These are phyloP conservation scores for Astrothelium subdiscretum DNA, from an alignment of 495 filamentous ascomycete genomes.

Conservation along the genomic window DNA sequence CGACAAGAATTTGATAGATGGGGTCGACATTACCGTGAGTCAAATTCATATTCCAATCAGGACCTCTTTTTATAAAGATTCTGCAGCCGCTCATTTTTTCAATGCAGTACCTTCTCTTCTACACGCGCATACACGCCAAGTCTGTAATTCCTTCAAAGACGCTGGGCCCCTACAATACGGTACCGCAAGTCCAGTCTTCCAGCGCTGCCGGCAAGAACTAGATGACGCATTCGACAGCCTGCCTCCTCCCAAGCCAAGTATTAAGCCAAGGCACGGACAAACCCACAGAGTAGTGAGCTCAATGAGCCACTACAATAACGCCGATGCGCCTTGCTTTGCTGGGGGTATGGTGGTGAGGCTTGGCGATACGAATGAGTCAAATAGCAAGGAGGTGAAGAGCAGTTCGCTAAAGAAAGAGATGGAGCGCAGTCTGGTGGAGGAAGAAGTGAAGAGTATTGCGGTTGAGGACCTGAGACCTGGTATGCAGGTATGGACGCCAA, in stretches of 20 bases:
- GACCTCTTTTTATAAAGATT: not conserved
- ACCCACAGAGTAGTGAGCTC: not conserved
- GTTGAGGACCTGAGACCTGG: not conserved
- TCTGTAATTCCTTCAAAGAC: conserved; percentile 10
- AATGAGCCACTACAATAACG: not conserved
- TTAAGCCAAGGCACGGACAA: not conserved
- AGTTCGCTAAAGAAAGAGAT: too few species aligned
- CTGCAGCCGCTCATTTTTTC: not conserved
- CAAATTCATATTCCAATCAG: not conserved
- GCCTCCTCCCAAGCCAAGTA: conserved; percentile 2
- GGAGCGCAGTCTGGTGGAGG: too few species aligned
- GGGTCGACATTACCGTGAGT: conserved; percentile 4
- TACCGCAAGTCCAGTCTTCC: conserved; percentile 1
- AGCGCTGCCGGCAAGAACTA: conserved; percentile 3
- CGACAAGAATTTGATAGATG: not conserved
- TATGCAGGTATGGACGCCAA: conserved; percentile 1
- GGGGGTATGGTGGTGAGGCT: not conserved
- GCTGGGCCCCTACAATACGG: conserved; percentile 6
- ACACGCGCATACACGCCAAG: conserved; percentile 1
- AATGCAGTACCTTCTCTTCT: conserved; percentile 1
- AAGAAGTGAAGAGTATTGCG: not conserved
- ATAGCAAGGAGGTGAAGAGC: not conserved
- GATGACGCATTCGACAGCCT: conserved; percentile 6
- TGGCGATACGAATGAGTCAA: not conserved
- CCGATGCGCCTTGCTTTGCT: not conserved